Evolutionary conservation across 2,329 filamentous ascomycete species (phyloP).

Genomic region (Exserohilum turcica): DNA sequence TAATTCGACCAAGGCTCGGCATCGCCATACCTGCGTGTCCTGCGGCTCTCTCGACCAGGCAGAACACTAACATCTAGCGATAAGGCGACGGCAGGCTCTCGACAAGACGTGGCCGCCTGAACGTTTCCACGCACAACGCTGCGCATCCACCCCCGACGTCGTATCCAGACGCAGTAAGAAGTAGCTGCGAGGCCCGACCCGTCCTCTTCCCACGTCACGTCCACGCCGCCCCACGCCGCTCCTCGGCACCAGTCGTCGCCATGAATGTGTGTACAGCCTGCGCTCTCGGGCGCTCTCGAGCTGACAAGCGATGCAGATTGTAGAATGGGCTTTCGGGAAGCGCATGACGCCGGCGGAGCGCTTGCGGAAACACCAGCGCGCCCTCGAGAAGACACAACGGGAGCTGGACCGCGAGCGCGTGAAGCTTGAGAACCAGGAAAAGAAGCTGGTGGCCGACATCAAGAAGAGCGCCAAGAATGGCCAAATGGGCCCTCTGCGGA

Average conservation of each 20-base stretch:
- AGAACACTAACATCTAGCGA: constrained; percentile 9
- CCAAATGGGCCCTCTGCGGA: constrained; percentile 97
- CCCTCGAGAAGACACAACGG: constrained; percentile 94
- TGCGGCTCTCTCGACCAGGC: constrained; percentile 5
- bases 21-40: constrained; percentile 10
- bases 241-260: constrained; percentile 23
- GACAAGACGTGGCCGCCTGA: not conserved
- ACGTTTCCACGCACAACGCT: not conserved
- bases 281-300: not conserved
- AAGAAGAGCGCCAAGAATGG: constrained; percentile 98
- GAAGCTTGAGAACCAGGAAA: constrained; percentile 98
- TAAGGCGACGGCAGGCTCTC: not conserved
- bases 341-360: constrained; percentile 96
- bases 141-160: not conserved
- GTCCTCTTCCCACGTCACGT: constrained; percentile 9
- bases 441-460: constrained; percentile 93
- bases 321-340: constrained; percentile 99
- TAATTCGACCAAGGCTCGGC: constrained; percentile 10
- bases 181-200: constrained; percentile 7
- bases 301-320: constrained; percentile 56
- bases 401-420: constrained; percentile 93
- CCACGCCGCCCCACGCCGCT: not conserved
- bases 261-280: constrained; percentile 53
- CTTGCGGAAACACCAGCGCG: constrained; percentile 90
- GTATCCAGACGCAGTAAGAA: not conserved